A percentile compares a stretch with the other conserved stretches of the same genome.
These are phyloP conservation scores for Termitomyces sp. DNA, from an alignment of 768 basidiomycete genomes.

Conservation along the genomic window DNA sequence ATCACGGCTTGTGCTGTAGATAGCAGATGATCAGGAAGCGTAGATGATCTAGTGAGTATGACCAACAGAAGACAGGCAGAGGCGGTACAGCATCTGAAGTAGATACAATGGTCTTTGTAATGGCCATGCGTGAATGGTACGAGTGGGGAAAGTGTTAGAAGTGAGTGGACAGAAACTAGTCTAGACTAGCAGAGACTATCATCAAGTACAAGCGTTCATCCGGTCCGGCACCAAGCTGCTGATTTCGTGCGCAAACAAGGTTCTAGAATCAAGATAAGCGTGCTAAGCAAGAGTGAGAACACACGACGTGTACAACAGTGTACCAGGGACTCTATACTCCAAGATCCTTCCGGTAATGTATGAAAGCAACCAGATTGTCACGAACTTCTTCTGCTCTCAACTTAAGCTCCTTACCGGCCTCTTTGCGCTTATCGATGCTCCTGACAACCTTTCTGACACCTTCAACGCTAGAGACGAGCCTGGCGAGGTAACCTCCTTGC, in stretches of 20 bases:
- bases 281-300: not conserved
- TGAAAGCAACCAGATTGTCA: conserved; percentile 75
- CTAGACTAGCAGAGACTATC: not conserved
- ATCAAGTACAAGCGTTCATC: not conserved
- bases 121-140: conserved; percentile 1
- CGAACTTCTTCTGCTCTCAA: conserved; percentile 72
- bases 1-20: conserved; percentile 37
- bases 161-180: not conserved
- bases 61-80: conserved; percentile 36
- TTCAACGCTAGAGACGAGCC: conserved; percentile 58
- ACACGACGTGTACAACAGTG: not conserved
- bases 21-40: not conserved
- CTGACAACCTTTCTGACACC: conserved; percentile 61
- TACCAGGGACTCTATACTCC: conserved; percentile 29
- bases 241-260: not conserved
- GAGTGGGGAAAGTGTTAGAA: not conserved
- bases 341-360: conserved; percentile 67
- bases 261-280: not conserved
- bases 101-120: conserved; percentile 25
- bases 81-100: conserved; percentile 33
- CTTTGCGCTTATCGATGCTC: conserved; percentile 64
- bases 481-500: conserved; percentile 53
- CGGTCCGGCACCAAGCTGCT: not conserved
- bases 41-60: not conserved
- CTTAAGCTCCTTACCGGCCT: conserved; percentile 63